phyloP scores from a whole-genome alignment of 169 alveolate species.

The Theileria annulata region DNA sequence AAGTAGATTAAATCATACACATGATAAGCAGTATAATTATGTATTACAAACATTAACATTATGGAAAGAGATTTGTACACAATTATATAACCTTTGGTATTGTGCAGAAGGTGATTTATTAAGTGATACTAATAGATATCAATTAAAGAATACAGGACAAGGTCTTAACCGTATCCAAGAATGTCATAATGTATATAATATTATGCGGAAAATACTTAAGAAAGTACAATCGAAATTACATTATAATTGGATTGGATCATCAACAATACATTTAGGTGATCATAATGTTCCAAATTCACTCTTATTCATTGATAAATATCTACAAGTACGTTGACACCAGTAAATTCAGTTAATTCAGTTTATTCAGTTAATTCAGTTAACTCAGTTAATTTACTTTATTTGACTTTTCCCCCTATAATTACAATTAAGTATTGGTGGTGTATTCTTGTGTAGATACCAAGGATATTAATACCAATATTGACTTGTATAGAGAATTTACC shows the following conservation, averaged over 20 bases:
- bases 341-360: background rate
- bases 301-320: slow-evolving; percentile 90
- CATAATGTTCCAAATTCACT: slow-evolving; percentile 91
- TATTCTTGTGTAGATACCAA: slow-evolving; percentile 85
- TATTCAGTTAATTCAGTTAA: background rate
- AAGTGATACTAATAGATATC: slow-evolving; percentile 79
- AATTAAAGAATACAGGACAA: slow-evolving; percentile 88
- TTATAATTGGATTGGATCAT: slow-evolving; percentile 89
- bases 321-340: slow-evolving; percentile 70
- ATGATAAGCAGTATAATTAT: slow-evolving; percentile 85
- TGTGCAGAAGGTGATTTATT: slow-evolving; percentile 88
- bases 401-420: slow-evolving; percentile 16
- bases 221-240: slow-evolving; percentile 81
- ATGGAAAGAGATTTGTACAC: slow-evolving; percentile 89
- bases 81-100: slow-evolving; percentile 89
- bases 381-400: background rate
- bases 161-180: slow-evolving; percentile 85
- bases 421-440: too few relatives aligned
- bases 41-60: slow-evolving; percentile 88
- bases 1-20: slow-evolving; percentile 87
- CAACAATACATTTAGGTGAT: slow-evolving; percentile 90
- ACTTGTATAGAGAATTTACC: slow-evolving; percentile 85
- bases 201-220: slow-evolving; percentile 80
- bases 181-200: slow-evolving; percentile 75
- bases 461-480: slow-evolving; percentile 87